Conservation (phyloP, 2,329 filamentous ascomycete species). For the Diaporthe sp. region DNA sequence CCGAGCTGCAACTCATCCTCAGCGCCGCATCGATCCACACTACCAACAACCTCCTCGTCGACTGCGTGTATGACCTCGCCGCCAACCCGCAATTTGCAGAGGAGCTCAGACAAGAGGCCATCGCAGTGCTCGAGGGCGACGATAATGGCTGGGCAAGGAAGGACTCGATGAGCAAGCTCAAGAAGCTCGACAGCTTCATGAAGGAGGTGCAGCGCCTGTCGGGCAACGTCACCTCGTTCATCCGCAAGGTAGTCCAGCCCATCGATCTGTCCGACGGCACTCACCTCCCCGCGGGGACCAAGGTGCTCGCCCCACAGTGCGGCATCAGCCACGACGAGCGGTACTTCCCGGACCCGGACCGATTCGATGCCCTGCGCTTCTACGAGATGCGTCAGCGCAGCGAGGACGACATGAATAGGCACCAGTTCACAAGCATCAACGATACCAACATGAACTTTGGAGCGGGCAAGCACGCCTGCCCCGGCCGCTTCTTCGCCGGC, state of each 20-base stretch:
- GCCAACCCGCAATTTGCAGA: conserved; percentile 58
- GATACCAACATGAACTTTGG: conserved; percentile 59
- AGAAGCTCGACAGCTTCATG: conserved; percentile 61
- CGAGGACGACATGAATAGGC: conserved; percentile 50
- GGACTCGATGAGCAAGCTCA: conserved; percentile 55
- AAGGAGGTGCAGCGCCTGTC: conserved; percentile 54
- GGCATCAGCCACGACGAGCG: conserved; percentile 54
- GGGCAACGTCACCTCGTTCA: conserved; percentile 57
- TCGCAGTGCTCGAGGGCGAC: conserved; percentile 49
- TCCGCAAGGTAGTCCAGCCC: conserved; percentile 57
- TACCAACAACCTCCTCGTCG: conserved; percentile 56
- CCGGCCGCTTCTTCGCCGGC: conserved; percentile 59
- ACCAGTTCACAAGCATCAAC: conserved; percentile 55
- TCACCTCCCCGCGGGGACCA: conserved; percentile 53
- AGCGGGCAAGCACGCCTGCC: conserved; percentile 59
- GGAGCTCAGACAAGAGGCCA: conserved; percentile 60
- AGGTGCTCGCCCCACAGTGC: conserved; percentile 52
- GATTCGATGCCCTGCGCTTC: conserved; percentile 61
- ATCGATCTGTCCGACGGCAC: conserved; percentile 58
- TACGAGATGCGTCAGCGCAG: conserved; percentile 54
- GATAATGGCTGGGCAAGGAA: conserved; percentile 55
- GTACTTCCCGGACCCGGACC: conserved; percentile 52
- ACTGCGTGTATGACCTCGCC: conserved; percentile 62
- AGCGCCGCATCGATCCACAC: conserved; percentile 58
- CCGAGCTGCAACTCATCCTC: conserved; percentile 56